phyloP scores from a whole-genome alignment of 2,329 filamentous ascomycete genomes.

The Ophioceras dolichostomum region DNA sequence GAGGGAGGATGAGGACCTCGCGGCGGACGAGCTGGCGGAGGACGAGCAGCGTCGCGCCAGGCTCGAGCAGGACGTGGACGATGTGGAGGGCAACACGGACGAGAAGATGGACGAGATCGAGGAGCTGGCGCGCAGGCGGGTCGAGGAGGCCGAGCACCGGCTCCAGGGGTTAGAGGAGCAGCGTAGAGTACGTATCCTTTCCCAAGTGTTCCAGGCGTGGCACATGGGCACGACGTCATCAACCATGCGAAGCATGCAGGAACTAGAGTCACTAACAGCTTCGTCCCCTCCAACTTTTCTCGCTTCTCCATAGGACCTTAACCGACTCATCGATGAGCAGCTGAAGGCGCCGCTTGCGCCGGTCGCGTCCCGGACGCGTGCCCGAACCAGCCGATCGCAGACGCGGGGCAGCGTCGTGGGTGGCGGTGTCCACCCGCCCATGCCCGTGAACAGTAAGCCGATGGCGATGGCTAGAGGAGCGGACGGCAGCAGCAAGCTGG shows the following conservation, averaged over 20 bases:
- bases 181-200: constrained; percentile 13
- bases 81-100: constrained; percentile 22
- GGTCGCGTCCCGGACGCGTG: constrained; percentile 12
- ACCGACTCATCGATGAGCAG: constrained; percentile 28
- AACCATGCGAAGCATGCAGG: no score
- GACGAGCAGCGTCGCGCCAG: constrained; percentile 17
- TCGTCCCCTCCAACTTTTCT: no score
- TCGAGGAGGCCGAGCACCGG: constrained; percentile 19
- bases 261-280: no score
- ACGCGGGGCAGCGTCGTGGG: background rate
- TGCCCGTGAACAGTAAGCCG: constrained; percentile 6
- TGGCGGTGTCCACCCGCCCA: no score
- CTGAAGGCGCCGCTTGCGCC: constrained; percentile 19
- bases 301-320: constrained; percentile 30
- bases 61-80: constrained; percentile 15
- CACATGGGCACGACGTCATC: no score
- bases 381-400: background rate
- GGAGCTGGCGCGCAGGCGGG: constrained; percentile 14
- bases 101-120: constrained; percentile 20
- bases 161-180: constrained; percentile 20
- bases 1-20: constrained; percentile 25
- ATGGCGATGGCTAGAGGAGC: constrained; percentile 3
- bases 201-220: no score
- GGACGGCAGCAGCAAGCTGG: constrained; percentile 1
- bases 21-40: constrained; percentile 13